phyloP scores from a whole-genome alignment of 805 yeast species.

The Lipomyces orientalis region DNA sequence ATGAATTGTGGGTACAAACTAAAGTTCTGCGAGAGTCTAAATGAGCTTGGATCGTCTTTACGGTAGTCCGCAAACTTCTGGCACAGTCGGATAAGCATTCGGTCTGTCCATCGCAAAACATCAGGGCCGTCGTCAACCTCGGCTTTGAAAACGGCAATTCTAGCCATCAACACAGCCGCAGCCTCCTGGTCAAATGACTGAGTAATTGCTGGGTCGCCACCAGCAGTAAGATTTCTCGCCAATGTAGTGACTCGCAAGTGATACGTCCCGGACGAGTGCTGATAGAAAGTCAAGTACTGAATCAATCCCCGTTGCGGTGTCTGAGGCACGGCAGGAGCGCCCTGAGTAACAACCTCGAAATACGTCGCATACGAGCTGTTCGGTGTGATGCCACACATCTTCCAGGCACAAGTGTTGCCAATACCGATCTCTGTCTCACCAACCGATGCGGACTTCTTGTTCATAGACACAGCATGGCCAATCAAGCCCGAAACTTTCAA shows the following conservation, averaged over 20 bases:
- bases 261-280: conserved; percentile 91
- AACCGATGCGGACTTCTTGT: conserved; percentile 70
- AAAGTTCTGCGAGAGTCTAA: conserved; percentile 82
- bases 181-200: conserved; percentile 96
- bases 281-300: conserved; percentile 90
- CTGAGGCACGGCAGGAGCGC: conserved; percentile 37
- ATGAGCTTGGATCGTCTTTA: conserved; percentile 81
- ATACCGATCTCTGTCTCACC: conserved; percentile 93
- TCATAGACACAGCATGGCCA: conserved; percentile 84
- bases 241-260: conserved; percentile 91
- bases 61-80: conserved; percentile 92
- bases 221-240: conserved; percentile 56
- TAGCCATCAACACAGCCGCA: conserved; percentile 91
- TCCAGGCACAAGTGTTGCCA: conserved; percentile 91
- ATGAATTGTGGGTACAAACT: conserved; percentile 93
- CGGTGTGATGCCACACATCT: conserved; percentile 82
- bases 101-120: conserved; percentile 91
- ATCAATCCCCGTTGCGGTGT: conserved; percentile 50
- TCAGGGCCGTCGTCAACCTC: conserved; percentile 89
- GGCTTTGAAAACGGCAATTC: conserved; percentile 85
- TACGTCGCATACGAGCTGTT: conserved; percentile 86
- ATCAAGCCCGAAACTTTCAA: conserved; percentile 89
- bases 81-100: conserved; percentile 86
- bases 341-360: conserved; percentile 66
- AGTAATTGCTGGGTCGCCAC: conserved; percentile 61